These are phyloP conservation scores for Boechera divaricarpa DNA, from an alignment of 345 rosid genomes.

Conservation along the genomic window DNA sequence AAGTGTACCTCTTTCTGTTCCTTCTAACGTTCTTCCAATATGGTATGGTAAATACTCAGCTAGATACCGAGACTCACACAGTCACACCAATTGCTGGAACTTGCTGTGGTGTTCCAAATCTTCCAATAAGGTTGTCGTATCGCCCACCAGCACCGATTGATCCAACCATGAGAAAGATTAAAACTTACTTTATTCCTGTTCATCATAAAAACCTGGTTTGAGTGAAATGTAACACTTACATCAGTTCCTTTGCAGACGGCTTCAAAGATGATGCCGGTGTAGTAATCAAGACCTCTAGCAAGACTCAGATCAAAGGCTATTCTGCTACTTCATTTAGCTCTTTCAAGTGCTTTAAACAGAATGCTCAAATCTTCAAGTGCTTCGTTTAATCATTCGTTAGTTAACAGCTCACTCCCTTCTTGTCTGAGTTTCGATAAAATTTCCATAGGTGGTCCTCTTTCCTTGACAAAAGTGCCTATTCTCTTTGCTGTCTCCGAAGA, in stretches of 20 bases:
- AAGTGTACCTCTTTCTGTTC: not conserved
- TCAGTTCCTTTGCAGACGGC: not conserved
- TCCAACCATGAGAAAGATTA: not conserved
- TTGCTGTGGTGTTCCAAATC: not conserved
- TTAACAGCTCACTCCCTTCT: constrained; percentile 52
- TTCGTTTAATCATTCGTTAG: constrained; percentile 54
- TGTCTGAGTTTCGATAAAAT: constrained; percentile 58
- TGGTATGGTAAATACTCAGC: not conserved
- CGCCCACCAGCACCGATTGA: not conserved
- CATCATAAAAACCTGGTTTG: not conserved
- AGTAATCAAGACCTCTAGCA: constrained; percentile 79
- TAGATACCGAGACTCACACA: not conserved
- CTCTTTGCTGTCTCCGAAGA: constrained; percentile 53
- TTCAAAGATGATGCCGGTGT: not conserved
- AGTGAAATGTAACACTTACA: too few species aligned
- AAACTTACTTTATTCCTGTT: not conserved
- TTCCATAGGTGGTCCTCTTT: constrained; percentile 64
- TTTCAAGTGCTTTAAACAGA: constrained; percentile 73
- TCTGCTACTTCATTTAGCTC: constrained; percentile 63
- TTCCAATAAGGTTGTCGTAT: not conserved
- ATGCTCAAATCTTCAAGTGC: constrained; percentile 72
- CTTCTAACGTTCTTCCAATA: not conserved
- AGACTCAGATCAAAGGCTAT: constrained; percentile 87
- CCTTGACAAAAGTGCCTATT: constrained; percentile 68
- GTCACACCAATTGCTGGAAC: not conserved